Base-by-base conservation (phyloP, 768 basidiomycete genomes). In the Leccinum ochraceum region DNA sequence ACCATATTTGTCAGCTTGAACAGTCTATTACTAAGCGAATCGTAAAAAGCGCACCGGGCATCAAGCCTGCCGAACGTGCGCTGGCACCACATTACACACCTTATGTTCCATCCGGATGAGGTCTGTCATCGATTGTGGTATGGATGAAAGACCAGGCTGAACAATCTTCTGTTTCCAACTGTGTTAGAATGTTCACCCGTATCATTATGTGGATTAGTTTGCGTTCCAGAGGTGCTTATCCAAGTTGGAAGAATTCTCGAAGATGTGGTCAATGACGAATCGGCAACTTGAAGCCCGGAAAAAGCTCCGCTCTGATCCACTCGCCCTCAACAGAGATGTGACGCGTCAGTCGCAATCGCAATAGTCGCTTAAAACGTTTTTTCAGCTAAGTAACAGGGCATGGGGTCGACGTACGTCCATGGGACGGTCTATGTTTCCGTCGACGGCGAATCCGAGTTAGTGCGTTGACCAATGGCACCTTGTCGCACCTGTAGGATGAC, bases 341-440 rank as follows among this genome's bases (percentile, higher is more conserved):
- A 50, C 32, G 49, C 36, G 51, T 36, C 36, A 60, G 57, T 34
- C 53, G 58, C 59, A 54, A 59, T 37, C 53, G 58, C 59, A 54
- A 57, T 60, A 53, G 46, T 64, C 63, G 60, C 58, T 63, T 61
- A 62, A 64, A 64, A 57, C 54, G 48, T 66, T 71, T 62, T 60
- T 65, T 62, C 53, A 60, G 54, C 54, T 13, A 28, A 50, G 63
- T 46, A 30, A 54, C 60, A 60, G 60, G 63, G 63, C 37, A 63
- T 55, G 56, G 54, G 54, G 60, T 59, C n/a, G 56, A 58, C 63
- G 53, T 60, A 58, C 63, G 54, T 61, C 52, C 52, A 57, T 36
- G 50, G 36, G 58, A 57, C 42, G 52, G 50, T 62, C 61, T 61
- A 53, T 57, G 60, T 61, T 62, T 54, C 60, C 55, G 60, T 61